Percentiles rank a stretch among this genome's conserved stretches.
Conservation (phyloP, 768 basidiomycete genomes). For the Mycena rebaudengoi region DNA sequence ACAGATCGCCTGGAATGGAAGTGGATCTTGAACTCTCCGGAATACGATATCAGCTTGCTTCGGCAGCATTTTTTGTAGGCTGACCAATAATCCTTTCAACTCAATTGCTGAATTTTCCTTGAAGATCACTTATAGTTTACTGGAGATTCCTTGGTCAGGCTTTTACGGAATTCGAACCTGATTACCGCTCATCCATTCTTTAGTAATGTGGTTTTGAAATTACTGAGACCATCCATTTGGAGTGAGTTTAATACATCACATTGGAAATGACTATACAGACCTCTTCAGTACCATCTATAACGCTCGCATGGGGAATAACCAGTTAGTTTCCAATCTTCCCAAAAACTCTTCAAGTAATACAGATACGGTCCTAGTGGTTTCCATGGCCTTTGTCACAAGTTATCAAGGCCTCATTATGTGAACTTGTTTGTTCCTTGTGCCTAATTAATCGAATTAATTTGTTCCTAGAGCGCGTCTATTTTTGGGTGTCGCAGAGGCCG, state of each 20-base stretch:
- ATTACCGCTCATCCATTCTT: neutral
- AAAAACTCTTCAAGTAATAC: too few species aligned
- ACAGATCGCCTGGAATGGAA: constrained; percentile 54
- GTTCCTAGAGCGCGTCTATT: constrained; percentile 36
- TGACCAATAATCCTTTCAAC: neutral
- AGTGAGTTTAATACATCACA: constrained; percentile 21
- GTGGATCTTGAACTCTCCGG: constrained; percentile 39
- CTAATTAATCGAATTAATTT: constrained; percentile 32
- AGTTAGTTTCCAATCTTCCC: constrained; percentile 22
- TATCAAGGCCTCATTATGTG: constrained; percentile 36
- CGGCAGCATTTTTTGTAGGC: constrained; percentile 39
- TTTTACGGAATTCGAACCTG: neutral
- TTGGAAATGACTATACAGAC: neutral
- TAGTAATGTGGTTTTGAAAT: constrained; percentile 36
- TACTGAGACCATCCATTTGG: constrained; percentile 38
- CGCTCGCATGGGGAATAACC: constrained; percentile 36
- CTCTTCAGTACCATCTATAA: constrained; percentile 30
- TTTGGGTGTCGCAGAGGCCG: constrained; percentile 36
- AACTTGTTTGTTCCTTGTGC: constrained; percentile 40
- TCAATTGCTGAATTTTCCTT: neutral
- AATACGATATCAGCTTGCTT: constrained; percentile 35
- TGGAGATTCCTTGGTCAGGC: constrained; percentile 37
- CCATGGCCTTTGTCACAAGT: constrained; percentile 35
- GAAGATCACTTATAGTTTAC: constrained; percentile 38
- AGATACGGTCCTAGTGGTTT: constrained; percentile 27